A percentile compares a stretch with the other conserved stretches of the same genome.
phyloP scores from a whole-genome alignment of 805 yeast genomes.

The Schizosaccharomyces japonicus region DNA sequence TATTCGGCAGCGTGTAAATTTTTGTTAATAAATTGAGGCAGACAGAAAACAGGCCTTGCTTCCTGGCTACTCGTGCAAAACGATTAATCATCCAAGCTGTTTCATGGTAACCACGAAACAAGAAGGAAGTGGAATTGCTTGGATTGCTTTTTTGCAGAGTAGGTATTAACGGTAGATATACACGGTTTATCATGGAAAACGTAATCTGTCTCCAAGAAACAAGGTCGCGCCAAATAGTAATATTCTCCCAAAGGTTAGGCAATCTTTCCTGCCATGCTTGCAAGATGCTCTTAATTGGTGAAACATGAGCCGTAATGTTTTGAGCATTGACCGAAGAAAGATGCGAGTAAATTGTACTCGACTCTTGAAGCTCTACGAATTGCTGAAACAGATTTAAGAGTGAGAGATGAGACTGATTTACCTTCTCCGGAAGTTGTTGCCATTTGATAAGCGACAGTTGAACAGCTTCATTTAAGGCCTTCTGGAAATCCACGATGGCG shows the following conservation, averaged over 20 bases:
- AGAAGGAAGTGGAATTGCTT: conserved; percentile 41
- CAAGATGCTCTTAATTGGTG: conserved; percentile 75
- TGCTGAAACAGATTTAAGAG: conserved; percentile 87
- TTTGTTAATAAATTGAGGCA: conserved; percentile 79
- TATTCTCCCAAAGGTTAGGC: conserved; percentile 94
- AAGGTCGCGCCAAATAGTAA: conserved; percentile 88
- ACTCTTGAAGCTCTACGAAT: conserved; percentile 91
- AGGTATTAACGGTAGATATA: conserved; percentile 72
- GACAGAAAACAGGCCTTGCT: conserved; percentile 90
- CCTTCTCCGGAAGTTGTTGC: conserved; percentile 60
- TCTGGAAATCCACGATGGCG: conserved; percentile 59
- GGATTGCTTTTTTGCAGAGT: conserved; percentile 31
- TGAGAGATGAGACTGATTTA: conserved; percentile 68
- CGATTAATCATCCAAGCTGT: conserved; percentile 97
- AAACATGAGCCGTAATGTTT: conserved; percentile 75
- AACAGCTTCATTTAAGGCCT: conserved; percentile 85
- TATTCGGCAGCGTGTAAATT: conserved; percentile 86
- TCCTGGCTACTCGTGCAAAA: conserved; percentile 94
- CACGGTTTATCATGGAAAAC: conserved; percentile 82
- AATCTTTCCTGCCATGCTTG: conserved; percentile 96
- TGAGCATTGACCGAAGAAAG: conserved; percentile 75
- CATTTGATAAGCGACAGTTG: conserved; percentile 79
- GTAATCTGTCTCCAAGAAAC: conserved; percentile 98
- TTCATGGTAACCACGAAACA: conserved; percentile 93
- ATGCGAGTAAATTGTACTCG: conserved; percentile 77